These are phyloP conservation scores for Paspalum vaginatum DNA, from an alignment of 176 grass and related monocot species.

Conservation along the genomic window DNA sequence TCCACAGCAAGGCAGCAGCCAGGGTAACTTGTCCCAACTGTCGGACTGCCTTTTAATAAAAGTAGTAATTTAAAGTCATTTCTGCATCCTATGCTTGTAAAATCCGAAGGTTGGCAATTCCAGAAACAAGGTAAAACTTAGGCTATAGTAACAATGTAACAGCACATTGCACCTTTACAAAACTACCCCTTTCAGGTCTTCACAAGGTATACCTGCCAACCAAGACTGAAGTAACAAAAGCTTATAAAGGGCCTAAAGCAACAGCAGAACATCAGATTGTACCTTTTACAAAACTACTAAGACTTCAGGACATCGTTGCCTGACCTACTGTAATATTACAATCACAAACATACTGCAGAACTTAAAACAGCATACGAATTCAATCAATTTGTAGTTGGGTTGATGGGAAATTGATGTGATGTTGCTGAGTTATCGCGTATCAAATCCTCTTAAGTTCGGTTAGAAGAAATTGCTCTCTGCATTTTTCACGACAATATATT, in stretches of 20 bases:
- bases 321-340: not conserved
- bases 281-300: not conserved
- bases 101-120: not conserved
- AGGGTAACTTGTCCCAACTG: not conserved
- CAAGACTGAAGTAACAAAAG: no score
- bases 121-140: not conserved
- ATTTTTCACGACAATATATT: not conserved
- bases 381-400: not conserved
- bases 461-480: not conserved
- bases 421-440: not conserved
- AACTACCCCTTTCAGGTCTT: not conserved
- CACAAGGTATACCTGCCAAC: not conserved
- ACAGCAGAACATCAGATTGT: no score
- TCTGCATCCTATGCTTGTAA: not conserved
- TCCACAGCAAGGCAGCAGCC: slow-evolving; percentile 19
- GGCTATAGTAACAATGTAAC: slow-evolving; percentile 25
- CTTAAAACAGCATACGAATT: not conserved
- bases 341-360: slow-evolving; percentile 1
- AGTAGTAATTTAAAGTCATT: slow-evolving; percentile 14
- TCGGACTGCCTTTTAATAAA: not conserved
- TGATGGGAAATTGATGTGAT: not conserved
- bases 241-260: no score
- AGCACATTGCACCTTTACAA: slow-evolving; percentile 8
- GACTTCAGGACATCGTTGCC: not conserved
- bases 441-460: not conserved